Evolutionary conservation across 805 yeast species (phyloP).

Genomic region (Myxozyma melibiosi): DNA sequence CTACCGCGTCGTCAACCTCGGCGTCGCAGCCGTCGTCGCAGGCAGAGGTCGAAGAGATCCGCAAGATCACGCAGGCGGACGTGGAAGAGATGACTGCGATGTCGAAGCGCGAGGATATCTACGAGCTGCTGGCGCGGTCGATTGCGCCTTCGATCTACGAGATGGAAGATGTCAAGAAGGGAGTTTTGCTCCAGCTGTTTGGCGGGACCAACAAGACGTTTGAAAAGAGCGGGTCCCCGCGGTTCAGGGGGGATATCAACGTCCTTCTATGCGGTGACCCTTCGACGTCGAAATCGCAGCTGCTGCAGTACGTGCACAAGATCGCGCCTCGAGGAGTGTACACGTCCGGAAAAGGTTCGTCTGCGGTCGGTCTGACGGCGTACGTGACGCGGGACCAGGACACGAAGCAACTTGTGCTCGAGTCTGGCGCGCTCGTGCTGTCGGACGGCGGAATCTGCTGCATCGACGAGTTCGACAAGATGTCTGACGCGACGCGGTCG

Average conservation of each 20-base stretch:
- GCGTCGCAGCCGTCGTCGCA: conserved; percentile 45
- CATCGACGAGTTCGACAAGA: conserved; percentile 97
- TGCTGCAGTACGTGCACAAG: conserved; percentile 91
- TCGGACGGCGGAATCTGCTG: conserved; percentile 99
- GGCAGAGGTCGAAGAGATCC: conserved; percentile 72
- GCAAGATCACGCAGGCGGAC: conserved; percentile 70
- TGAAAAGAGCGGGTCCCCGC: conserved; percentile 75
- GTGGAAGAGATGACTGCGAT: conserved; percentile 61
- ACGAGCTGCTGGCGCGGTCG: conserved; percentile 83
- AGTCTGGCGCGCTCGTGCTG: conserved; percentile 92
- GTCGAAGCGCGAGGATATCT: conserved; percentile 72
- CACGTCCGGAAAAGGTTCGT: conserved; percentile 98
- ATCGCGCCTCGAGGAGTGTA: conserved; percentile 98
- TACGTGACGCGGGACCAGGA: conserved; percentile 93
- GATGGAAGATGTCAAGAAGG: conserved; percentile 95
- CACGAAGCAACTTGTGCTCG: conserved; percentile 89
- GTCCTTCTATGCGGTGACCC: conserved; percentile 96
- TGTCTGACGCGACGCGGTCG: conserved; percentile 91
- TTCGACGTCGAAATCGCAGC: conserved; percentile 93
- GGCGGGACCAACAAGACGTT: conserved; percentile 94
- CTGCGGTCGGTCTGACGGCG: conserved; percentile 98
- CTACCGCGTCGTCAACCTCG: neutral
- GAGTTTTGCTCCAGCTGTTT: conserved; percentile 85
- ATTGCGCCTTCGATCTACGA: conserved; percentile 97
- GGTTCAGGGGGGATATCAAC: conserved; percentile 94